Base-by-base conservation (phyloP, 495 filamentous ascomycete genomes). In the Monascus purpureus region DNA sequence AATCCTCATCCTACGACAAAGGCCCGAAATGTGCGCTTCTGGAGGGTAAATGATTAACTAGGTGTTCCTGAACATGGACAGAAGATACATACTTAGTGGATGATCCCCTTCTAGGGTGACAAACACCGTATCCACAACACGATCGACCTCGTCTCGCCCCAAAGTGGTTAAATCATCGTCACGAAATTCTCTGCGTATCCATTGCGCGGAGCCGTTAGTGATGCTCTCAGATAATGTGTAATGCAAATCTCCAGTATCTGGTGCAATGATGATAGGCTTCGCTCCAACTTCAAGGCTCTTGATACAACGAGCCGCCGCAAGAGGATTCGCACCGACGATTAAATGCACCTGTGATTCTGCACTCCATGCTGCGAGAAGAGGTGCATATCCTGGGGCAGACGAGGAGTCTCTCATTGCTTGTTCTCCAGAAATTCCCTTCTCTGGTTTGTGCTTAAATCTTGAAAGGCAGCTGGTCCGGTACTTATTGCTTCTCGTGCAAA, bases 71-170 rank as follows among this genome's bases (percentile, higher is more conserved):
- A 16, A 6, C 9, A 27, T 9, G 12, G 13, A 7, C 8, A 8
- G 8, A 6, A 13, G 5, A 6, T 13, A 50, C 65, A 30, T 59
- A 70, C 68, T 65, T 42, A 67, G 47, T 33, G 60, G 48, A 39
- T 74, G 55, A 30, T 57, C 65, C 14, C 67, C 61, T 18, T 69
- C 64, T 8, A 63, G 54, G 2, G 88, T 94, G 28, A 97, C 77
- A 51, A 96, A 96, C 17, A 96, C 92, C 28, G 76, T 77, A 50
- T 97, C 90, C 8, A 93, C 88, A 2, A 94, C 73, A 29, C 53
- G 42, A 41, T 75, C 73, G 6, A 93, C 76, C 32, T 94, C 83
- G 36, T 73, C 66, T 33, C 92, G 70, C 11, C 90, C 90, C 16
- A 93, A 53, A 7, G 53, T 75, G 22, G 70, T 78, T 25, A 93